These are phyloP conservation scores for Mycoemilia scoparia DNA, from an alignment of 192 early-diverging fungal species.

Conservation along the genomic window DNA sequence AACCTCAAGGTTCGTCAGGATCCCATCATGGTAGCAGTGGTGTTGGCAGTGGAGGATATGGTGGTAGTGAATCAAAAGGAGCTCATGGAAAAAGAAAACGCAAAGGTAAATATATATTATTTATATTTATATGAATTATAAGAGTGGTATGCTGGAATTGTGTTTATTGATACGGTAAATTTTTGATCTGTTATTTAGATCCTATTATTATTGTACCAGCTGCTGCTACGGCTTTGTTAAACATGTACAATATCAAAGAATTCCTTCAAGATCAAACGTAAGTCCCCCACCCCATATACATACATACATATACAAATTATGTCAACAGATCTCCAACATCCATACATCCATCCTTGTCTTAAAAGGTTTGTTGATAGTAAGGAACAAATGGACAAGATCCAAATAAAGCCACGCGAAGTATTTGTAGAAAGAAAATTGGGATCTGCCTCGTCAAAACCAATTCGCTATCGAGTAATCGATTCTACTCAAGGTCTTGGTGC, in stretches of 20 bases:
- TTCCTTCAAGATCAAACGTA: constrained; percentile 64
- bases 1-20: constrained; percentile 10
- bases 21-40: background rate
- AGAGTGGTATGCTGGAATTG: background rate
- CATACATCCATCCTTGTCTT: background rate
- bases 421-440: constrained; percentile 37
- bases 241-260: constrained; percentile 73
- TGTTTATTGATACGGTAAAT: background rate
- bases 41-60: no score
- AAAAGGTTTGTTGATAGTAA: constrained; percentile 46
- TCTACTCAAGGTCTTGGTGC: constrained; percentile 46
- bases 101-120: no score
- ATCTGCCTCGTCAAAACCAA: constrained; percentile 21
- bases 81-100: no score
- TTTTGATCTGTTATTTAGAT: no score
- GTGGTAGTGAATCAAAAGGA: no score
- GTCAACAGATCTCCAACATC: background rate
- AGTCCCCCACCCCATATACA: no score
- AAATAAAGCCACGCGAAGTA: constrained; percentile 43
- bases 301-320: constrained; percentile 18
- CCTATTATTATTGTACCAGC: constrained; percentile 92
- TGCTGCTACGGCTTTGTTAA: constrained; percentile 61
- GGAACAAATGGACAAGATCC: constrained; percentile 39
- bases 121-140: no score
- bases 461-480: constrained; percentile 66